These are phyloP conservation scores for Cercophora scortea DNA, from an alignment of 495 filamentous ascomycete species.

Conservation along the genomic window DNA sequence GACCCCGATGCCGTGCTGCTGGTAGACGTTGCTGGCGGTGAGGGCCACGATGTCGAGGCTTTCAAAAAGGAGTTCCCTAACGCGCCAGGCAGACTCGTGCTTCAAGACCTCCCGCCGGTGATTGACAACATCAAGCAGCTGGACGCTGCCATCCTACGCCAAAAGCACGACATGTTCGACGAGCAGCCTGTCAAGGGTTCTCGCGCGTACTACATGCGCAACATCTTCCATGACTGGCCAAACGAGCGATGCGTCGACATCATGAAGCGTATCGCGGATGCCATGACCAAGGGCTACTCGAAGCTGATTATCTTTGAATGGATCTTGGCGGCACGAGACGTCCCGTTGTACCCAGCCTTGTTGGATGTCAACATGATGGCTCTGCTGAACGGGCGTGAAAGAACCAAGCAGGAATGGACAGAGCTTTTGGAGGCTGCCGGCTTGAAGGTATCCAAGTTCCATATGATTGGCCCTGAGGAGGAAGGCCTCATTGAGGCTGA, in stretches of 20 bases:
- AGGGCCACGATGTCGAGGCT: slow-evolving; percentile 28
- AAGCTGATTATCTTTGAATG: slow-evolving; percentile 44
- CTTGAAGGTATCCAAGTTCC: slow-evolving; percentile 30
- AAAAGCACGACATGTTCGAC: slow-evolving; percentile 35
- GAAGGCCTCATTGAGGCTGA: slow-evolving; percentile 35
- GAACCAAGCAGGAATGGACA: slow-evolving; percentile 17
- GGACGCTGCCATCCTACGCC: slow-evolving; percentile 7
- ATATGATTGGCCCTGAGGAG: slow-evolving; percentile 16
- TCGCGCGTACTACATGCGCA: slow-evolving; percentile 35
- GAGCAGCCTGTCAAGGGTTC: slow-evolving; percentile 38
- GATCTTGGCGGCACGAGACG: slow-evolving; percentile 33
- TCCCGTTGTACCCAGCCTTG: slow-evolving; percentile 34
- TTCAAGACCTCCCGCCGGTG: slow-evolving; percentile 32
- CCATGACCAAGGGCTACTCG: slow-evolving; percentile 39
- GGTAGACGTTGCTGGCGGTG: slow-evolving; percentile 35
- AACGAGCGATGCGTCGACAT: slow-evolving; percentile 30
- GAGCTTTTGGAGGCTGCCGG: slow-evolving; percentile 19
- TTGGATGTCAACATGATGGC: slow-evolving; percentile 19
- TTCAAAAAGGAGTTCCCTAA: slow-evolving; percentile 22
- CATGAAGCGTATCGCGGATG: slow-evolving; percentile 16
- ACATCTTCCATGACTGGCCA: slow-evolving; percentile 39
- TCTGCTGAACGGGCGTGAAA: slow-evolving; percentile 9
- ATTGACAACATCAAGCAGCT: slow-evolving; percentile 21
- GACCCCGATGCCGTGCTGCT: slow-evolving; percentile 29
- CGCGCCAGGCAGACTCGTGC: slow-evolving; percentile 17